These are phyloP conservation scores for Brettanomyces sp. DNA, from an alignment of 805 yeast species.

Conservation along the genomic window DNA sequence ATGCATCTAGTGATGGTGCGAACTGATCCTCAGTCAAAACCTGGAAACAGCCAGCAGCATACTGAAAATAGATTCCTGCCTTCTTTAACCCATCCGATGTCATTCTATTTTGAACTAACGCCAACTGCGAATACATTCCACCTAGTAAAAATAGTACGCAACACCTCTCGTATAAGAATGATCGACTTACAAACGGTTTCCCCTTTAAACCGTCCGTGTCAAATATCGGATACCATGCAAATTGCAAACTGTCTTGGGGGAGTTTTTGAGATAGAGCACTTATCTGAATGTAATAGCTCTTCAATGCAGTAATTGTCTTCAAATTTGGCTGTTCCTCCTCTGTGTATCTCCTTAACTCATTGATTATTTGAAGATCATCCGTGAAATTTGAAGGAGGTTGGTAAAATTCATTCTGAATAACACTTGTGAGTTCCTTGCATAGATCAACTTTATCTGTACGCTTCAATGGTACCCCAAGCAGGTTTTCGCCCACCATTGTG, in stretches of 20 bases:
- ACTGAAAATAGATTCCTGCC: conserved; percentile 58
- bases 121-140: conserved; percentile 50
- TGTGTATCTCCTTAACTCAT: conserved; percentile 30
- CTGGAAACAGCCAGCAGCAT: conserved; percentile 60
- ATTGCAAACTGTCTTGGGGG: conserved; percentile 49
- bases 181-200: conserved; percentile 15
- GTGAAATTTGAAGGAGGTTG: conserved; percentile 25
- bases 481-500: conserved; percentile 18
- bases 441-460: conserved; percentile 27
- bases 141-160: conserved; percentile 66
- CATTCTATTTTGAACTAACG: conserved; percentile 33
- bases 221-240: conserved; percentile 68
- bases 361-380: conserved; percentile 28
- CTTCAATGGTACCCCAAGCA: conserved; percentile 31
- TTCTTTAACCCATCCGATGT: conserved; percentile 48
- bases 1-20: conserved; percentile 11
- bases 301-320: conserved; percentile 4
- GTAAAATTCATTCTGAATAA: conserved; percentile 32
- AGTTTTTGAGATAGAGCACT: conserved; percentile 42
- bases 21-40: conserved; percentile 18
- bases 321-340: conserved; percentile 11
- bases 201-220: conserved; percentile 37
- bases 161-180: conserved; percentile 50
- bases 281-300: conserved; percentile 37
- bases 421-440: conserved; percentile 20